Conservation (phyloP, 2,329 filamentous ascomycete genomes). For the Cladophialophora carrionii region DNA sequence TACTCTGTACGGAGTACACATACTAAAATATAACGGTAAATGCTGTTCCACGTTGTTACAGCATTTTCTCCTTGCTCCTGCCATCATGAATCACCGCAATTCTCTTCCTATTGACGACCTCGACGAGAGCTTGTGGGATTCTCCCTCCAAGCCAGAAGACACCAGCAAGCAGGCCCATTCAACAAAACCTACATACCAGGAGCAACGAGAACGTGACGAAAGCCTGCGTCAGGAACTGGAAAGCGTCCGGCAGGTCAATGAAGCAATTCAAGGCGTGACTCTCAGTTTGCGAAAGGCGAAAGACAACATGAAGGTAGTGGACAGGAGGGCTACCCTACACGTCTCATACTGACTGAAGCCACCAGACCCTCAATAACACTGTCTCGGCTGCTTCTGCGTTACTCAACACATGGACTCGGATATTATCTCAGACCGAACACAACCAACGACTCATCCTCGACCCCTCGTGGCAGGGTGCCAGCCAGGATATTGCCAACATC, state of each 20-base stretch:
- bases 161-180: slow-evolving; percentile 13
- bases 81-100: slow-evolving; percentile 20
- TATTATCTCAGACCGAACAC: slow-evolving; percentile 95
- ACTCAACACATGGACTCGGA: slow-evolving; percentile 92
- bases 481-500: slow-evolving; percentile 80
- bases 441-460: slow-evolving; percentile 91
- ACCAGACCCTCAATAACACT: slow-evolving; percentile 78
- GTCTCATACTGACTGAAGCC: neutral
- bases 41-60: neutral
- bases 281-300: slow-evolving; percentile 53
- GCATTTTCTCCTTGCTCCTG: neutral
- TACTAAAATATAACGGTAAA: neutral
- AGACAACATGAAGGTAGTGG: slow-evolving; percentile 54
- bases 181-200: slow-evolving; percentile 27
- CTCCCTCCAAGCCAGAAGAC: slow-evolving; percentile 20
- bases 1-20: neutral
- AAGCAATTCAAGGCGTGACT: slow-evolving; percentile 70
- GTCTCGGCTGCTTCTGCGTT: slow-evolving; percentile 85
- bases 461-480: slow-evolving; percentile 85
- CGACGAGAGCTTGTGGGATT: slow-evolving; percentile 29
- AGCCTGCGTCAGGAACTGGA: slow-evolving; percentile 78
- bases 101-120: slow-evolving; percentile 3
- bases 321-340: slow-evolving; percentile 18
- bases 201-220: slow-evolving; percentile 67
- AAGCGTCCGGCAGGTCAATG: slow-evolving; percentile 82